phyloP scores from a whole-genome alignment of 148 eudicot genomes.

The Fagopyrum tataricum region DNA sequence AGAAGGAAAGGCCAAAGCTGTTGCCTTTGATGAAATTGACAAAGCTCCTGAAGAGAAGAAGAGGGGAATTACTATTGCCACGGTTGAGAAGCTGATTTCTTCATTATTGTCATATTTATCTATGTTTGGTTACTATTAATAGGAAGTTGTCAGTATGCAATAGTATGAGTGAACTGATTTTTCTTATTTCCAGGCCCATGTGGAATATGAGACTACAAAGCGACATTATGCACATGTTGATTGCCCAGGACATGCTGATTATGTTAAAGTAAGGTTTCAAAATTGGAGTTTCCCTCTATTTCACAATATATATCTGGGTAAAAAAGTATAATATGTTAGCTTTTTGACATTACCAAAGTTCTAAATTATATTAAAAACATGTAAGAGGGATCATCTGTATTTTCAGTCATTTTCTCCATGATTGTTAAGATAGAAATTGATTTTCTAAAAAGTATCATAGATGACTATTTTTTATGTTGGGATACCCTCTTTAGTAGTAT shows the following conservation, averaged over 20 bases:
- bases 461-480: no score
- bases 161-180: background rate
- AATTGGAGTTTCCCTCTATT: no score
- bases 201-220: conserved; percentile 92
- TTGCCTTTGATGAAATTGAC: conserved; percentile 94
- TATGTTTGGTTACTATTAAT: background rate
- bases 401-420: no score
- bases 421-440: no score
- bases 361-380: no score
- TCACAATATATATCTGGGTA: no score
- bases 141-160: background rate
- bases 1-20: conserved; percentile 88
- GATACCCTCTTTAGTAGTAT: no score
- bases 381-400: no score
- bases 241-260: conserved; percentile 97
- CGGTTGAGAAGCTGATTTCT: conserved; percentile 31
- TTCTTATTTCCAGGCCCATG: conserved; percentile 66
- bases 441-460: no score
- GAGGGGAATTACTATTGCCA: conserved; percentile 87
- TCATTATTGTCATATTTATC: background rate
- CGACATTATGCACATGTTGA: conserved; percentile 94
- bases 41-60: conserved; percentile 98
- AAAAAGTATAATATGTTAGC: no score
- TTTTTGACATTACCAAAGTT: no score
- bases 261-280: conserved; percentile 95